Percentiles rank a stretch among this genome's conserved stretches.
phyloP scores from a whole-genome alignment of 2,329 filamentous ascomycete species.

The Hirsutella rhossiliensis region DNA sequence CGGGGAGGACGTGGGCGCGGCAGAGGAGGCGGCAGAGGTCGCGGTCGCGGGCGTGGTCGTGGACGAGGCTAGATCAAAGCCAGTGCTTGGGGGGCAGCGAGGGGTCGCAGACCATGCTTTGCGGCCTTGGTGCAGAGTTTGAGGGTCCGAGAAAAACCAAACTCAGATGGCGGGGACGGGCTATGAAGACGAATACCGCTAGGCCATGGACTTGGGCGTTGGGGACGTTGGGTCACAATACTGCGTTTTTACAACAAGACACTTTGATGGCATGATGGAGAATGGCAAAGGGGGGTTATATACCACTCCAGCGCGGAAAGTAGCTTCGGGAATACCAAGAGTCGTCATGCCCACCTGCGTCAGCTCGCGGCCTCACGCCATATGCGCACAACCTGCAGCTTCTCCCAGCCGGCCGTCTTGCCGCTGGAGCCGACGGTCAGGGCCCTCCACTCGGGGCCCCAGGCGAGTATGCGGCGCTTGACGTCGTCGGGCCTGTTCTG shows the following conservation, averaged over 20 bases:
- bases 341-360: slow-evolving; percentile 2
- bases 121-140: too few relatives aligned
- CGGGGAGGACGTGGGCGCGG: slow-evolving; percentile 42
- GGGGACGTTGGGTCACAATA: background rate
- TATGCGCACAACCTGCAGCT: slow-evolving; percentile 76
- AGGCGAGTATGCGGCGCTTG: slow-evolving; percentile 44
- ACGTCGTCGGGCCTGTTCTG: slow-evolving; percentile 78
- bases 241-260: background rate
- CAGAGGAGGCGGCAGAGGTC: slow-evolving; percentile 41
- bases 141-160: too few relatives aligned
- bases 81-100: background rate
- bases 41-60: slow-evolving; percentile 31
- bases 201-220: background rate
- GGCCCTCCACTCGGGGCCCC: slow-evolving; percentile 52
- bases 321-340: background rate
- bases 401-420: slow-evolving; percentile 88
- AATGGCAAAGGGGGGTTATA: background rate
- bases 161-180: background rate
- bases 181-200: background rate
- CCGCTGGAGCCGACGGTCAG: slow-evolving; percentile 75
- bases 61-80: slow-evolving; percentile 13
- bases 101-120: too few relatives aligned
- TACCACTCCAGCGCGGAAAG: background rate
- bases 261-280: background rate
- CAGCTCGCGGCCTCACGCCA: slow-evolving; percentile 41